Evolutionary conservation across 495 filamentous ascomycete genomes (phyloP).

Genomic region (Trichoderma virens): DNA sequence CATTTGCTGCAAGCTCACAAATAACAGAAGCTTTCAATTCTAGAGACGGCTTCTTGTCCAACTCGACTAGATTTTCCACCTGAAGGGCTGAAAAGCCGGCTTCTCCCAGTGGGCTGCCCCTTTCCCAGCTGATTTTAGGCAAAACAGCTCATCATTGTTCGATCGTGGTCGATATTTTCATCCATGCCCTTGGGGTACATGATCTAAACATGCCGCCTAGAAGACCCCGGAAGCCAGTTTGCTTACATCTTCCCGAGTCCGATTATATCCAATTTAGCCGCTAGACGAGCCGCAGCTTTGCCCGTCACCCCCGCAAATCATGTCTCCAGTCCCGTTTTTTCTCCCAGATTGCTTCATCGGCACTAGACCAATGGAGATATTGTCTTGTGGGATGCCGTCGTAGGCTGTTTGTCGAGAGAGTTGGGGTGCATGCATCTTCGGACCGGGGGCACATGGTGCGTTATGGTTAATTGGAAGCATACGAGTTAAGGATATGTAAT

Average conservation of each 20-base stretch:
- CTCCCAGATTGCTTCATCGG: neutral
- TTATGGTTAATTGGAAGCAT: slow-evolving; percentile 8
- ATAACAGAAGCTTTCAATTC: neutral
- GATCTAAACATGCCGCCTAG: neutral
- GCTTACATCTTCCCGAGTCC: neutral
- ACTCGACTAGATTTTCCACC: neutral
- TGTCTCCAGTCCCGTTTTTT: neutral
- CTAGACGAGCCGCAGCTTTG: neutral
- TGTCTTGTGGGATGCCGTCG: too few relatives aligned
- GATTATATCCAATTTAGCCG: slow-evolving; percentile 5
- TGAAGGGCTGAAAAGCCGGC: neutral
- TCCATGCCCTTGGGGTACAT: neutral
- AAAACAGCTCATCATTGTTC: neutral
- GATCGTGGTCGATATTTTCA: neutral
- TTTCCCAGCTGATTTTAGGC: neutral
- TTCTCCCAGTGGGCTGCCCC: neutral
- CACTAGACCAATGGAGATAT: neutral
- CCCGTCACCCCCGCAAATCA: slow-evolving; percentile 2
- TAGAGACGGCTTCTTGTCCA: neutral
- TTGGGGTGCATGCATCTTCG: neutral
- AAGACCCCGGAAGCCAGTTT: neutral
- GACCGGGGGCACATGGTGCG: neutral
- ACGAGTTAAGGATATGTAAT: neutral
- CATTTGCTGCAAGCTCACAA: too few relatives aligned
- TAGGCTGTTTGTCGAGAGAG: neutral